Base-by-base conservation (phyloP, 2,329 filamentous ascomycete species). In the Alternaria dauci region DNA sequence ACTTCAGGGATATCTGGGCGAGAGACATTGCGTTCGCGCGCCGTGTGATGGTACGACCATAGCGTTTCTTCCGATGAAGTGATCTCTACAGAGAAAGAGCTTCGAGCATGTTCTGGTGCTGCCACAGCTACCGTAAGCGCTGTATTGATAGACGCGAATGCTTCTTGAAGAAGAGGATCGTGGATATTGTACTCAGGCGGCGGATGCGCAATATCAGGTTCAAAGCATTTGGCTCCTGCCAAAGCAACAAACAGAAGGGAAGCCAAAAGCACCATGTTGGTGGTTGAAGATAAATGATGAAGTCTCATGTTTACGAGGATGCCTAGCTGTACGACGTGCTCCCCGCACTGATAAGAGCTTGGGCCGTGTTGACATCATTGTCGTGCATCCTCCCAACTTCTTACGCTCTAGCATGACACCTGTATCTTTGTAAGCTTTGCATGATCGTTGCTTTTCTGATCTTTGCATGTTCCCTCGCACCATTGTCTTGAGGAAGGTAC, bases 71-170 rank as follows among this genome's bases (percentile, higher is more conserved):
- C 72, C 1, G 70, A 68, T 1, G 79, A 81, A 1, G 80, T 81
- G 18, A 81, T 62, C 44, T 78, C 77, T 46, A 81, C 61, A 1
- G 80, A 81, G 62, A 79, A 79, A 1, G 79, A 81, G 3, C 74
- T 74, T 32, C 71, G 64, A 23, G 69, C 68, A 59, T 71, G 79
- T 52, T 78, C 62, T 7, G 73, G 65, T 6, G 62, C 68, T n/a
- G 67, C 68, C 14, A 76, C 62, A 9, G 74, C 55, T 8, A 66
- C 61, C 1, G 64, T 63, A 14, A 80, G 61, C 2, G 69, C 65
- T 4, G 57, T 48, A 28, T 68, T 62, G 50, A 81, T 73, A n/a
- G 63, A 43, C 2, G 66, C 59, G 46, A 79, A 78, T 25, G 74
- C 74, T 39, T 71, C 39, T 52, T 69, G 56, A 7, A 79, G 69